phyloP scores from a whole-genome alignment of 257 asterid genomes.

The Oldenlandia corymbosa region DNA sequence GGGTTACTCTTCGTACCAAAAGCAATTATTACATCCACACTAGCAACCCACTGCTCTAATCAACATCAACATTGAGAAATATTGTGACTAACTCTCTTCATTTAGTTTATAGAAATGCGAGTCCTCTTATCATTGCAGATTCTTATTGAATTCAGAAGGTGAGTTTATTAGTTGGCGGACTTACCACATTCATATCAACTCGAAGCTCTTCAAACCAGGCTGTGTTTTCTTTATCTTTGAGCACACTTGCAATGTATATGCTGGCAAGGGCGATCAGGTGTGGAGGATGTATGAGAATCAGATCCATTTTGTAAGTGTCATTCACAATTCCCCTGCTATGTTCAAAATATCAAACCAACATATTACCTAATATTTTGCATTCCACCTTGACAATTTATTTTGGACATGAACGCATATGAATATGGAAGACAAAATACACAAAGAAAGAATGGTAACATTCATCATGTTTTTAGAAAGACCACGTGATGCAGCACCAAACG shows the following conservation, averaged over 20 bases:
- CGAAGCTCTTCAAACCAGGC: conserved; percentile 99
- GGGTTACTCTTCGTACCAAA: too few relatives aligned
- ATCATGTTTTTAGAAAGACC: too few relatives aligned
- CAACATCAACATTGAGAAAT: neutral
- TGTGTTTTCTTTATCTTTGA: conserved; percentile 81
- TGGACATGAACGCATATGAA: neutral
- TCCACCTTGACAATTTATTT: neutral
- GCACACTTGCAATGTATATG: conserved; percentile 78
- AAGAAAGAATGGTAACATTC: too few relatives aligned
- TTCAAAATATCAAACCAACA: conserved; percentile 15
- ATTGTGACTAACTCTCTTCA: neutral
- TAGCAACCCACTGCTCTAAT: neutral
- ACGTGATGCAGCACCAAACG: too few relatives aligned
- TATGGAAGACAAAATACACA: neutral
- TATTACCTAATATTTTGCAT: neutral
- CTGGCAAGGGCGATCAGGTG: conserved; percentile 87
- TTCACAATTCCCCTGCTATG: conserved; percentile 77
- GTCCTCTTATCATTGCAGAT: neutral
- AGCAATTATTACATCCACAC: too few relatives aligned
- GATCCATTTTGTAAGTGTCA: conserved; percentile 94
- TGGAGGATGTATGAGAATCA: conserved; percentile 85
- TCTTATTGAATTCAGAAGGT: neutral
- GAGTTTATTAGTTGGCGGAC: conserved; percentile 10
- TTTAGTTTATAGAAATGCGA: neutral
- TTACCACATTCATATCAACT: conserved; percentile 91